Percentiles rank a stretch among this genome's conserved stretches.
Conservation (phyloP, 2,329 filamentous ascomycete genomes). For the Beauveria varroae region DNA sequence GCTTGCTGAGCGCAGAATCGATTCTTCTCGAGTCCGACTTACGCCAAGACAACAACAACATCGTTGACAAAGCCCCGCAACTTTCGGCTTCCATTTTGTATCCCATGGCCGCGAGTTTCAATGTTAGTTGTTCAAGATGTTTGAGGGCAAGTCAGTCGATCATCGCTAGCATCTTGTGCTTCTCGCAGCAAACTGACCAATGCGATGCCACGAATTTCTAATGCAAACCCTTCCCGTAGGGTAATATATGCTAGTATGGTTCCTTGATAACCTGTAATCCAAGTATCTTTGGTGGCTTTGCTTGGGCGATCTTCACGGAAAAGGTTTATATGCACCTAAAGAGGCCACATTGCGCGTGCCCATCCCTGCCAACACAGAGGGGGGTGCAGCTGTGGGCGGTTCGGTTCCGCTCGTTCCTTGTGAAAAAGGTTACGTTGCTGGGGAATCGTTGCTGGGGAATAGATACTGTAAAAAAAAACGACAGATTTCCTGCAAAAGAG, state of each 20-base stretch:
- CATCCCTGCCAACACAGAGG: neutral
- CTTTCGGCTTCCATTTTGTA: too few species aligned
- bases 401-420: neutral
- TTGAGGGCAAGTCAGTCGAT: too few species aligned
- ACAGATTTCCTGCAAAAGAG: neutral
- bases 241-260: too few species aligned
- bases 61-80: too few species aligned
- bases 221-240: neutral
- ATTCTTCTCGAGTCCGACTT: too few species aligned
- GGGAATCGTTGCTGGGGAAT: too few species aligned
- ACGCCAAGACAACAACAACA: too few species aligned
- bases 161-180: too few species aligned
- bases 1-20: too few species aligned
- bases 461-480: too few species aligned
- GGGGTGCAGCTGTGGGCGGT: neutral
- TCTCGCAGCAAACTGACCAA: neutral
- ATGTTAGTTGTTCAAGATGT: too few species aligned
- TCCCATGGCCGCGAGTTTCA: too few species aligned
- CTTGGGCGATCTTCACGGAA: neutral
- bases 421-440: slow-evolving; percentile 5
- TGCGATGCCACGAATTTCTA: neutral
- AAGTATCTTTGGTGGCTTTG: neutral
- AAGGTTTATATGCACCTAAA: neutral
- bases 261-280: neutral
- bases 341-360: neutral